phyloP scores from a whole-genome alignment of 805 yeast species.

The Kregervanrija delftensis region DNA sequence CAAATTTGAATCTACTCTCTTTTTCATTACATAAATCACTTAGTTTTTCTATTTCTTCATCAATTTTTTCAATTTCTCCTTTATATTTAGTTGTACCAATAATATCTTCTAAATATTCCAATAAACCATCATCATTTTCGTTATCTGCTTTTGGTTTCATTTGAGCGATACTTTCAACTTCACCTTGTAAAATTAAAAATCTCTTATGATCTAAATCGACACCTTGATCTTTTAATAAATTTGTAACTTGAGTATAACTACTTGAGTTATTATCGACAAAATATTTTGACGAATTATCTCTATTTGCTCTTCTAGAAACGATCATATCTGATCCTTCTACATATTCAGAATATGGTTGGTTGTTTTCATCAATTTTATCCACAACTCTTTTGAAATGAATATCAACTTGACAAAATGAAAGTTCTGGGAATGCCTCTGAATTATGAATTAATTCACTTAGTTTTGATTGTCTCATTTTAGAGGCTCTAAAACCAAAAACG shows the following conservation, averaged over 20 bases:
- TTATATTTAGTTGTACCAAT: constrained; percentile 91
- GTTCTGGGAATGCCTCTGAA: constrained; percentile 62
- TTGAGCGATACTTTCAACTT: constrained; percentile 95
- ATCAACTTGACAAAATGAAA: constrained; percentile 81
- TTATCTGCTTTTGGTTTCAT: constrained; percentile 97
- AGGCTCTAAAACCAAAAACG: constrained; percentile 95
- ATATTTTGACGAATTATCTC: constrained; percentile 73
- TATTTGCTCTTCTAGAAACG: constrained; percentile 73
- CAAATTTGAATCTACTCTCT: constrained; percentile 70
- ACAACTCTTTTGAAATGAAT: constrained; percentile 75
- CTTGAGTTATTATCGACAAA: constrained; percentile 64
- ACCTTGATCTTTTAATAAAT: constrained; percentile 68
- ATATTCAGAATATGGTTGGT: constrained; percentile 29
- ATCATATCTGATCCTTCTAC: constrained; percentile 56
- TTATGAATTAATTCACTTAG: constrained; percentile 90
- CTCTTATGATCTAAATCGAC: constrained; percentile 93
- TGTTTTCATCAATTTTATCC: constrained; percentile 34
- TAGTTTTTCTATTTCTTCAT: constrained; percentile 57
- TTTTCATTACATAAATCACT: constrained; percentile 80
- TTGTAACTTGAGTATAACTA: constrained; percentile 72
- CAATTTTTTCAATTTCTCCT: constrained; percentile 58
- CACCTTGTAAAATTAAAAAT: constrained; percentile 93
- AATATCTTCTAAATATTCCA: constrained; percentile 93
- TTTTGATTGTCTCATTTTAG: constrained; percentile 93
- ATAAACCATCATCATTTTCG: constrained; percentile 85